Conservation (phyloP, 345 rosid species). For the Punica granatum region DNA sequence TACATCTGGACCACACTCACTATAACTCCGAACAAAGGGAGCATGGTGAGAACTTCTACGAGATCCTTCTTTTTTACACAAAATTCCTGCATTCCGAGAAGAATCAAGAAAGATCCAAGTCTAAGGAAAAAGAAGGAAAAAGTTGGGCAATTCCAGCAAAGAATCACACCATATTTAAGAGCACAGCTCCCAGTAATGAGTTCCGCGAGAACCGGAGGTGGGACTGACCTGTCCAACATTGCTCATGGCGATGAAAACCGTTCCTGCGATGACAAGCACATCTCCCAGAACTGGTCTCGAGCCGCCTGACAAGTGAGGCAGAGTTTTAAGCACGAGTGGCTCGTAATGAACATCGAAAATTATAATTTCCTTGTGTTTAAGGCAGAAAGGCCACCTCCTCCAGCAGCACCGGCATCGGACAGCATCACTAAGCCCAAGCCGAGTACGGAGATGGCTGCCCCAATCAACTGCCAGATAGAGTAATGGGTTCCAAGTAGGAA, state of each 20-base stretch:
- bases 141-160: background rate
- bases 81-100: conserved; percentile 35
- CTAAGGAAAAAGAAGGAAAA: background rate
- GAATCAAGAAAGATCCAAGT: background rate
- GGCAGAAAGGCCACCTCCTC: conserved; percentile 35
- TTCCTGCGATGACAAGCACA: conserved; percentile 35
- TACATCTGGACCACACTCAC: conserved; percentile 42
- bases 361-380: background rate
- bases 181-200: too few relatives aligned
- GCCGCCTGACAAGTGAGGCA: conserved; percentile 26
- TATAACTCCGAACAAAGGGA: conserved; percentile 39
- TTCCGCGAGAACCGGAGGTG: too few relatives aligned
- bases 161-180: too few relatives aligned
- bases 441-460: conserved; percentile 40
- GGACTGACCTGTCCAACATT: conserved; percentile 52
- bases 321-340: background rate
- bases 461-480: conserved; percentile 41
- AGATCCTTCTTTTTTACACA: conserved; percentile 47
- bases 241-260: conserved; percentile 42
- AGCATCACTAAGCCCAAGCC: conserved; percentile 57
- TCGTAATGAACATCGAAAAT: background rate
- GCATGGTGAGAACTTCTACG: conserved; percentile 44
- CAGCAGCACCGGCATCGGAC: conserved; percentile 51
- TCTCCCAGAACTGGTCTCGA: conserved; percentile 42
- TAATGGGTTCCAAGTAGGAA: conserved; percentile 43